Conservation (phyloP, 2,329 filamentous ascomycete species). For the Microdochium trichocladiopsis region DNA sequence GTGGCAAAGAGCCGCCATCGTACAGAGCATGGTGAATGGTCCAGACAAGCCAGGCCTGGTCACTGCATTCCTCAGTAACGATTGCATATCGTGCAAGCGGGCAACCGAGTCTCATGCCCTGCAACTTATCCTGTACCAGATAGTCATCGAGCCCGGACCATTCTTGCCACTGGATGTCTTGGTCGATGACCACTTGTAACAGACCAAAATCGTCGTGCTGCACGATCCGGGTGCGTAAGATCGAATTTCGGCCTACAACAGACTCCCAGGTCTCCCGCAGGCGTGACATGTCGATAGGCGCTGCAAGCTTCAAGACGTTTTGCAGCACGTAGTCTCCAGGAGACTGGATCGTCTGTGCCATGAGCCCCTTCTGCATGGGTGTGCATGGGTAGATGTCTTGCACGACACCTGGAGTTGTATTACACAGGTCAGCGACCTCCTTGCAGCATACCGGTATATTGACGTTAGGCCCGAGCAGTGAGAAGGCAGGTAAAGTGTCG, state of each 20-base stretch:
- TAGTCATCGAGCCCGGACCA: not conserved
- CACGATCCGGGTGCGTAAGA: constrained; percentile 13
- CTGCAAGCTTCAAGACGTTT: constrained; percentile 4
- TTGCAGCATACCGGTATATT: not conserved
- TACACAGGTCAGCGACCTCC: constrained; percentile 2
- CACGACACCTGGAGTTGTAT: constrained; percentile 1
- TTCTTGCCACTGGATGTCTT: not conserved
- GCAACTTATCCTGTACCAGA: not conserved
- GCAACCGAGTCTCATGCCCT: not conserved
- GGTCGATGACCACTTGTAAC: constrained; percentile 1
- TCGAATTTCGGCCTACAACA: constrained; percentile 1
- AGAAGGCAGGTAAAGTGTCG: not conserved
- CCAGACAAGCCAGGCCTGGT: not conserved
- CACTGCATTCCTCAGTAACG: not conserved
- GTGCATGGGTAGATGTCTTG: constrained; percentile 19
- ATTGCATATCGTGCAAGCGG: not conserved
- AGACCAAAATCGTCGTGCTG: not conserved
- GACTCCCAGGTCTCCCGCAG: constrained; percentile 8
- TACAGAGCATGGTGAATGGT: not conserved
- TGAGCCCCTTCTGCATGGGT: constrained; percentile 18
- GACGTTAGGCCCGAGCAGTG: not conserved
- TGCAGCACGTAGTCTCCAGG: constrained; percentile 18
- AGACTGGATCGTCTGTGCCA: constrained; percentile 13
- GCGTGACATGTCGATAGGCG: not conserved
- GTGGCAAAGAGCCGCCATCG: not conserved